phyloP scores from a whole-genome alignment of 2,329 filamentous ascomycete genomes.

The Dactylellina leptospora region DNA sequence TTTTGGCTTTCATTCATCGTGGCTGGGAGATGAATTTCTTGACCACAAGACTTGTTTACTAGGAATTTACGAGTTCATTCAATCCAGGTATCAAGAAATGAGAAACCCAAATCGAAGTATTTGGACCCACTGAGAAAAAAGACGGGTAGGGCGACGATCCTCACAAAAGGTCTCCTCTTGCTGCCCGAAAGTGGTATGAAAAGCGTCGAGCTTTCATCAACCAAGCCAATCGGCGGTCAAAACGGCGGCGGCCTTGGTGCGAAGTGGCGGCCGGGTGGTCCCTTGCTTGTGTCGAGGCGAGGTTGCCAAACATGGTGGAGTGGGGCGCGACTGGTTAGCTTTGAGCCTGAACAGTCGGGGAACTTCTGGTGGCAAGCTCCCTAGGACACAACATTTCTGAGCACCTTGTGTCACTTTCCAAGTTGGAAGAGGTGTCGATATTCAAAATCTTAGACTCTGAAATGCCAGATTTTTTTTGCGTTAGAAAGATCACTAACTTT shows the following conservation, averaged over 20 bases:
- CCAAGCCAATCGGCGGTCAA: not conserved
- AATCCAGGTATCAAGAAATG: not conserved
- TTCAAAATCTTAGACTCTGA: too few species aligned
- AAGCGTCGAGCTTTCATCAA: not conserved
- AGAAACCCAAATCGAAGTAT: not conserved
- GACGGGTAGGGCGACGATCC: not conserved
- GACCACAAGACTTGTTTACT: too few species aligned
- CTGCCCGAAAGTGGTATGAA: constrained; percentile 5
- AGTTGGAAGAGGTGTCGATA: constrained; percentile 12
- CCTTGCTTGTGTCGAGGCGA: constrained; percentile 18
- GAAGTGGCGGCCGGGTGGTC: constrained; percentile 24
- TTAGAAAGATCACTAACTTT: too few species aligned
- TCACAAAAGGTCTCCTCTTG: constrained; percentile 28
- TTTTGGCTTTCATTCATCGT: not conserved
- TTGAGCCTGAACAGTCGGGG: not conserved
- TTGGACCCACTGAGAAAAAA: not conserved
- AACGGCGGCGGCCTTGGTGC: constrained; percentile 10
- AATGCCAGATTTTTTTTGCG: too few species aligned
- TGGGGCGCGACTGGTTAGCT: constrained; percentile 7
- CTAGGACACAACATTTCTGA: not conserved
- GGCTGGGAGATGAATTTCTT: not conserved
- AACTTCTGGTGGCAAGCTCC: too few species aligned
- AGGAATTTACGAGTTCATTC: too few species aligned
- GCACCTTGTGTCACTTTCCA: constrained; percentile 35
- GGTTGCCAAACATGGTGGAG: constrained; percentile 11